Percentiles rank a stretch among this genome's conserved stretches.
These are phyloP conservation scores for Deuterostichococcus epilithicus DNA, from an alignment of 139 green algal genomes.

Conservation along the genomic window DNA sequence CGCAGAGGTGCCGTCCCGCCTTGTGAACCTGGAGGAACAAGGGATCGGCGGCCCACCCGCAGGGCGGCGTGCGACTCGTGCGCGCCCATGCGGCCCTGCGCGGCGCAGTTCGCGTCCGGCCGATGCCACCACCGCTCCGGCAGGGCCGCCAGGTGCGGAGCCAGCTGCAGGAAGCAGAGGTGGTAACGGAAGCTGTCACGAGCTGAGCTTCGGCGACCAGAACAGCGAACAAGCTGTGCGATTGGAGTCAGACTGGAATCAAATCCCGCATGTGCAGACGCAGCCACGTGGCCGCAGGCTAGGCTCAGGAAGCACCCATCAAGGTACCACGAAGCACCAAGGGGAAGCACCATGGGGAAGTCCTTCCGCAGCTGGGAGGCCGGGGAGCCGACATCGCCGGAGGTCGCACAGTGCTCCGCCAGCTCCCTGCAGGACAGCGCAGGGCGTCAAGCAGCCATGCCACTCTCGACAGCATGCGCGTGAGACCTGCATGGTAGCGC, in stretches of 20 bases:
- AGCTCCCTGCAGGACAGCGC: slow-evolving; percentile 22
- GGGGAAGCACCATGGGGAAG: slow-evolving; percentile 31
- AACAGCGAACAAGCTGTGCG: background rate
- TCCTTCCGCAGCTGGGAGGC: slow-evolving; percentile 29
- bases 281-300: too few species aligned
- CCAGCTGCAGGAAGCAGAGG: too few species aligned
- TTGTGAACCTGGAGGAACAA: too few species aligned
- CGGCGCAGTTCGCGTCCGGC: slow-evolving; percentile 42
- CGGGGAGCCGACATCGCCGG: slow-evolving; percentile 58
- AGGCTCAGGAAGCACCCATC: background rate
- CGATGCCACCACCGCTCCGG: slow-evolving; percentile 62
- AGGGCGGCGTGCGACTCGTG: slow-evolving; percentile 38
- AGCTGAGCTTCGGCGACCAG: slow-evolving; percentile 23
- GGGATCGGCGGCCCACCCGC: slow-evolving; percentile 20
- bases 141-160: slow-evolving; percentile 31
- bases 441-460: too few species aligned
- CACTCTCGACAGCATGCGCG: too few species aligned
- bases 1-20: too few species aligned
- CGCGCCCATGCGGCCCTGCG: slow-evolving; percentile 15
- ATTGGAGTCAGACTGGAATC: background rate
- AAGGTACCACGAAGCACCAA: background rate
- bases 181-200: too few species aligned
- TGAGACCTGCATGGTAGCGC: too few species aligned
- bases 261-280: too few species aligned
- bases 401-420: slow-evolving; percentile 52